Evolutionary conservation across 139 green algal species (phyloP), one percentile per base, ranked within the genome.

Genomic region (Coelastrella sp.): DNA sequence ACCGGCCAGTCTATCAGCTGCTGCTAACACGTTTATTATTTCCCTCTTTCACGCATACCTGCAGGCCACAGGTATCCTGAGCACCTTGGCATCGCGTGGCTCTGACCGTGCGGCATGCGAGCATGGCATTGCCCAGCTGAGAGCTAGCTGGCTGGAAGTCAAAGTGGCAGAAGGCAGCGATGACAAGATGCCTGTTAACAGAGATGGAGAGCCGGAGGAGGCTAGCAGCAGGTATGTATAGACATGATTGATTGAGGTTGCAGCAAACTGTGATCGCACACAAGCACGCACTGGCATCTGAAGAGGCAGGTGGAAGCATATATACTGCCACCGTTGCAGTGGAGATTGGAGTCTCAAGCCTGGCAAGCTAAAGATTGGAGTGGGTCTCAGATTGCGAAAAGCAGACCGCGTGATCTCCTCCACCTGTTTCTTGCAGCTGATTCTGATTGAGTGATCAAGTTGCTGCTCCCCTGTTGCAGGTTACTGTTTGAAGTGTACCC

Each of bases 401-500:
- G 32, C 0, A 47, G 32, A 47, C 32, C 32, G 32, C 32, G 1
- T 1, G 32, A 47, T 47, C 32, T 47, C 32, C 32, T 47, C 32
- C 32, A 47, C 32, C 32, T 47, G 0, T 47, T 47, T 47, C 32
- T 1, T 87, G 61, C 81, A 80, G 83, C 47, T 78, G 4, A 11
- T 86, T 14, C 19, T 86, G 80, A 22, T 78, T 47, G 32, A 47
- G 32, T 47, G 1, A 47, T 47, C 32, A 47, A 47, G 64, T 14
- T 85, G 58, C 7, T 85, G n/a, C 59, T 4, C 32, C 47, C 32
- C 66, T 17, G 4, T 0, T 60, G 60, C 66, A 88, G 83, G 66
- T 60, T 88, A 68, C 68, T 88, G 47, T 88, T 88, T 73, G 66
- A 88, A 68, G 68, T 88, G 68, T 61, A 80, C 16, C 83, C 83